Base-by-base conservation (phyloP, 768 basidiomycete genomes). In the Piloderma croceum region DNA sequence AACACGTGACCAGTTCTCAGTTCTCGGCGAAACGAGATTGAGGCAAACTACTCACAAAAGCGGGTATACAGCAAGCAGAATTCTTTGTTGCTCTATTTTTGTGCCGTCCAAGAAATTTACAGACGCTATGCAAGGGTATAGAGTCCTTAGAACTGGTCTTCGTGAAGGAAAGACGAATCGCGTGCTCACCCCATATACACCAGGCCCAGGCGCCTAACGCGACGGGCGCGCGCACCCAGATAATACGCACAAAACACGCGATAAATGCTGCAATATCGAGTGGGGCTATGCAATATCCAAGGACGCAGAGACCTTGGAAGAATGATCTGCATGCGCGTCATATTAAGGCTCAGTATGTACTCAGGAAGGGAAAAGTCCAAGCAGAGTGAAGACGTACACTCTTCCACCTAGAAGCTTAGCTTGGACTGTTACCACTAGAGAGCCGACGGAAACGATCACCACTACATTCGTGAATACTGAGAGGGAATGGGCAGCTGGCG, bases 101-200 rank as follows among this genome's bases (percentile, higher is more conserved):
- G 92, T 94, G 9, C 94, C 93, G 49, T 91, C 92, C 51, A 98
- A 71, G 65, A 96, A 96, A 62, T 94, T 94, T 36, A 94, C 83
- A 15, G 91, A 86, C 2, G 93, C 92, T 96, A 36, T 35, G 22
- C 36, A 10, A 20, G 31, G 18, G 7, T 17, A 19, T 34, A 46
- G 34, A 7, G 49, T 12, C 5, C 24, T 29, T 38, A 13, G 10
- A 29, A 18, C 34, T 21, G 17, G 15, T 17, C 17, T 18, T 4
- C 17, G 24, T 21, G 25, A 9, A 25, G n/a, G 24, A 24, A 31
- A 17, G 31, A 25, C 1, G 18, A 4, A 3, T 19, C 24, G 7
- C 31, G n/a, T 19, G 60, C 77, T 44, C 55, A 97, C 93, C 94
- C 91, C 92, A 98, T 43, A 96, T 86, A 59, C 83, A 90, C 94